A percentile compares a stretch with the other conserved stretches of the same genome.
Conservation (phyloP, 129 eudicot genomes). For the Artemisia annua region DNA sequence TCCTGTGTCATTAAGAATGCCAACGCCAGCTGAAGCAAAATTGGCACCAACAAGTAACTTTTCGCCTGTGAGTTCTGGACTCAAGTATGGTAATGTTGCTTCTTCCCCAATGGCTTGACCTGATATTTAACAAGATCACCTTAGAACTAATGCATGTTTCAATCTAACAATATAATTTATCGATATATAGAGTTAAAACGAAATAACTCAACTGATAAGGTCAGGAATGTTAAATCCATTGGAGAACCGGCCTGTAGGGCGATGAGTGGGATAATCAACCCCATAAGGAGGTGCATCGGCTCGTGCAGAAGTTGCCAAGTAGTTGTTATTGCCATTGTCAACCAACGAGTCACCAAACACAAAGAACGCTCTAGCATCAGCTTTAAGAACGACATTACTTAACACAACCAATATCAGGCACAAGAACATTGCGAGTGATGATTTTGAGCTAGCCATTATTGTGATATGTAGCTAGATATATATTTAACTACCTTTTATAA, state of each 20-base stretch:
- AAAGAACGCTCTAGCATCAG: slow-evolving; percentile 46
- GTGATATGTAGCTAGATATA: neutral
- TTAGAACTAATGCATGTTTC: neutral
- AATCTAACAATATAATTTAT: neutral
- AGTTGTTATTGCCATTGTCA: slow-evolving; percentile 54
- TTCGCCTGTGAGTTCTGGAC: slow-evolving; percentile 45
- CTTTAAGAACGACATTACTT: slow-evolving; percentile 17
- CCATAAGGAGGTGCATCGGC: slow-evolving; percentile 59
- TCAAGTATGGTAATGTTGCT: slow-evolving; percentile 54
- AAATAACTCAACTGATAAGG: slow-evolving; percentile 51
- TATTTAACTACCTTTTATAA: neutral
- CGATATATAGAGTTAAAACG: neutral
- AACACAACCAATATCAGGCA: neutral
- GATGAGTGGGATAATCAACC: slow-evolving; percentile 46
- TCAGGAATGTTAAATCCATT: slow-evolving; percentile 55
- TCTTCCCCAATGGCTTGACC: slow-evolving; percentile 52
- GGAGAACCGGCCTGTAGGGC: slow-evolving; percentile 56
- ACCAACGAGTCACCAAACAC: slow-evolving; percentile 62
- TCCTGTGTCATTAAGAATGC: slow-evolving; percentile 58
- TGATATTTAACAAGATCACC: slow-evolving; percentile 8
- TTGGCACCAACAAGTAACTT: slow-evolving; percentile 58
- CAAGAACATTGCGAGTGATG: slow-evolving; percentile 4
- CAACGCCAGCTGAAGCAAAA: slow-evolving; percentile 66
- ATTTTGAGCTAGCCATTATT: slow-evolving; percentile 9
- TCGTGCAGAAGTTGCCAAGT: slow-evolving; percentile 53